phyloP scores from a whole-genome alignment of 1,139 yeast species.

The Pichia cactophila region DNA sequence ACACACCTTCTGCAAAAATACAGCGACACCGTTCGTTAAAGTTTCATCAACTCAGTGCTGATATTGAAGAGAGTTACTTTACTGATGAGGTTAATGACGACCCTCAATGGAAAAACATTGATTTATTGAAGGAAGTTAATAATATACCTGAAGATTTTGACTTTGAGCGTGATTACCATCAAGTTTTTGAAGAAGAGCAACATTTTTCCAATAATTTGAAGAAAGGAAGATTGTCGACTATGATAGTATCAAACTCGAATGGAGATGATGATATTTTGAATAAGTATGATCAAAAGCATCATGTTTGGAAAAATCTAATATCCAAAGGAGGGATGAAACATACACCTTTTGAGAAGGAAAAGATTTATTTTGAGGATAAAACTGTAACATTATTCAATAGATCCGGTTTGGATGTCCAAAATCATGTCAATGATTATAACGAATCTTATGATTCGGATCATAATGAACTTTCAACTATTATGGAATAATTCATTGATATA shows the following conservation, averaged over 20 bases:
- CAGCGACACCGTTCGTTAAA: constrained; percentile 7
- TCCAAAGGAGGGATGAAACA: neutral
- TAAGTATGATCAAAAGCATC: neutral
- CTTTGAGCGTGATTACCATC: constrained; percentile 12
- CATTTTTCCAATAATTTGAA: neutral
- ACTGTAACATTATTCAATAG: constrained; percentile 9
- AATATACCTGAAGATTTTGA: constrained; percentile 26
- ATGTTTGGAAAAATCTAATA: constrained; percentile 11
- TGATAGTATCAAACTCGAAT: neutral
- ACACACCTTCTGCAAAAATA: constrained; percentile 5
- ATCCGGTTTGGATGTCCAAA: neutral
- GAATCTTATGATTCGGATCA: neutral
- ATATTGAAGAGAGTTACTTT: constrained; percentile 6
- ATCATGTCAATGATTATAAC: neutral
- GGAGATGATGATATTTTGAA: neutral
- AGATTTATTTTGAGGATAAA: constrained; percentile 4
- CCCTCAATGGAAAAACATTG: constrained; percentile 3
- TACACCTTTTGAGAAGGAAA: neutral
- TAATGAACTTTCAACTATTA: constrained; percentile 5
- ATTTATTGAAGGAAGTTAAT: constrained; percentile 26
- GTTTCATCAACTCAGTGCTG: constrained; percentile 9
- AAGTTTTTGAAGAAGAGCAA: neutral
- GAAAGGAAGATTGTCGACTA: constrained; percentile 1
- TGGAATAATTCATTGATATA: constrained; percentile 2
- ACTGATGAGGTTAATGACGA: neutral